Conservation (phyloP, 345 rosid species). For the Excoecaria agallocha region DNA sequence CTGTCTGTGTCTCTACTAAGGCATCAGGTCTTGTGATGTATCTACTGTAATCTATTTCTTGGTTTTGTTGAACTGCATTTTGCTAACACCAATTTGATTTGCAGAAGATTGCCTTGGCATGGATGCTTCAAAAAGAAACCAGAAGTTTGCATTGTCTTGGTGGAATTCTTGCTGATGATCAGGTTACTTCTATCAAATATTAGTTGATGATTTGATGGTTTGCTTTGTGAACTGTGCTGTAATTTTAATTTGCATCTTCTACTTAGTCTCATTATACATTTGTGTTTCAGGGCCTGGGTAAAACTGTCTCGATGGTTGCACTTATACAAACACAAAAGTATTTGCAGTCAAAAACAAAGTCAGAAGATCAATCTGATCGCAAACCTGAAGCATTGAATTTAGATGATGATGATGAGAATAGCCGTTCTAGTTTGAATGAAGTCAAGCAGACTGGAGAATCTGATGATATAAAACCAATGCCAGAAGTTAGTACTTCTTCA, state of each 20-base stretch:
- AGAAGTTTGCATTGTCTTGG: constrained; percentile 80
- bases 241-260: not conserved
- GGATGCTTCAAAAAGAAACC: constrained; percentile 95
- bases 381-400: constrained; percentile 77
- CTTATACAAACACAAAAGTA: constrained; percentile 76
- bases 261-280: constrained; percentile 14
- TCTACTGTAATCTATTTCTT: constrained; percentile 8
- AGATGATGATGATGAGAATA: constrained; percentile 69
- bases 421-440: constrained; percentile 31
- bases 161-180: constrained; percentile 99
- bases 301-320: constrained; percentile 92
- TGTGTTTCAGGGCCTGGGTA: constrained; percentile 84
- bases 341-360: constrained; percentile 50
- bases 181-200: constrained; percentile 46
- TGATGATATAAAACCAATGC: constrained; percentile 29
- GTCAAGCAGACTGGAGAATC: constrained; percentile 42
- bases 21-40: constrained; percentile 71
- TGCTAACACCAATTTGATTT: constrained; percentile 19
- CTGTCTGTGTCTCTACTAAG: constrained; percentile 79
- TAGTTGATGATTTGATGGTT: not conserved
- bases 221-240: not conserved
- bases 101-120: constrained; percentile 95
- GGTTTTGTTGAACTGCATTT: not conserved
- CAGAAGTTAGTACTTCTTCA: constrained; percentile 56
- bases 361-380: constrained; percentile 39